These are phyloP conservation scores for Ramaria rubella DNA, from an alignment of 768 basidiomycete species.

Conservation along the genomic window DNA sequence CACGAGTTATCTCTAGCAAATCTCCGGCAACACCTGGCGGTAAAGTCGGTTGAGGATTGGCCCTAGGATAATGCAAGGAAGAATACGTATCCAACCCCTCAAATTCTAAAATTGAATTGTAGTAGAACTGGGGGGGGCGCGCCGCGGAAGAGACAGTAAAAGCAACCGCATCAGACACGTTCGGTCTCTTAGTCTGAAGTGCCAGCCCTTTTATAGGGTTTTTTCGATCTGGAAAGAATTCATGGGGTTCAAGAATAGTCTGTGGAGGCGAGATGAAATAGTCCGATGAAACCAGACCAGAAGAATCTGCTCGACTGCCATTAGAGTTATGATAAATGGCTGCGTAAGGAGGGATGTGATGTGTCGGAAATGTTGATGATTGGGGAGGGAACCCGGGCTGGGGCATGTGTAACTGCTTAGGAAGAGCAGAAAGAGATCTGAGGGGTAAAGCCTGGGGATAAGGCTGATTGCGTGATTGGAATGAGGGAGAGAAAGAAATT, in stretches of 20 bases:
- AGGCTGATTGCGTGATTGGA: slow-evolving; percentile 37
- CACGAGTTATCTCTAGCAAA: slow-evolving; percentile 24
- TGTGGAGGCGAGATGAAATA: neutral
- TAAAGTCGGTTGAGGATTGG: slow-evolving; percentile 12
- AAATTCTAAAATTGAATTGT: neutral
- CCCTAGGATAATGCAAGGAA: neutral
- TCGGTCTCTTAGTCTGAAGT: slow-evolving; percentile 3
- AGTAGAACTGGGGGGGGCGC: slow-evolving; percentile 6
- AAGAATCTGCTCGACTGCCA: too few species aligned
- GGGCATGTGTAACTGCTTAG: slow-evolving; percentile 57
- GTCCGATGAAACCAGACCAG: neutral
- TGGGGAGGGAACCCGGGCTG: slow-evolving; percentile 21
- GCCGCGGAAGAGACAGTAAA: slow-evolving; percentile 13
- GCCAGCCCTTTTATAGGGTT: slow-evolving; percentile 5
- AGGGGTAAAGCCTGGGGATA: neutral
- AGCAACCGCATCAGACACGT: slow-evolving; percentile 1
- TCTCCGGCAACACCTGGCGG: slow-evolving; percentile 11
- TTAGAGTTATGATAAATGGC: neutral
- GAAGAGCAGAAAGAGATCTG: slow-evolving; percentile 44
- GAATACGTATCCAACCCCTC: neutral
- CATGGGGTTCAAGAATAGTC: slow-evolving; percentile 7
- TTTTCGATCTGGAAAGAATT: slow-evolving; percentile 10
- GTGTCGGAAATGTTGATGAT: slow-evolving; percentile 14
- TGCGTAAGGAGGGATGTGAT: slow-evolving; percentile 7
- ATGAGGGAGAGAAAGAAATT: slow-evolving; percentile 32